Evolutionary conservation across 805 yeast species (phyloP), one percentile per base, ranked within the genome.

Genomic region (Pichia exigua): DNA sequence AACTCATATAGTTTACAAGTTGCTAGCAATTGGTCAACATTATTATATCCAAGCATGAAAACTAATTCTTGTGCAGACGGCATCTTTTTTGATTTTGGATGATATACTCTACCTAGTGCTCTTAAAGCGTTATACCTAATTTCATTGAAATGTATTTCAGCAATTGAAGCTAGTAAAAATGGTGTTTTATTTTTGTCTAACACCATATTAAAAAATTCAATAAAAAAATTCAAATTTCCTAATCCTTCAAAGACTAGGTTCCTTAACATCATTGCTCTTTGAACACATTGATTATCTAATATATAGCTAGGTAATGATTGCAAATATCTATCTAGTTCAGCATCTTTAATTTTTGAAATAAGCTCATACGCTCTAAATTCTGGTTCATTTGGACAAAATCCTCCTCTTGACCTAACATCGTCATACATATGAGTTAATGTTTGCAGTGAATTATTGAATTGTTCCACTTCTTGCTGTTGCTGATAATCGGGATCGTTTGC

Each of bases 401-500:
- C 82, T 2, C 90, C 92, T 53, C 77, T 75, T 27, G 82, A 79
- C 44, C 95, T 73, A 12, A 83, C 83, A 61, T 87, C 96, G 50
- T 81, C 80, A 62, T 94, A 94, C 64, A 90, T 87, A 63, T 94
- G 97, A 3, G 87, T 77, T 38, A 94, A 70, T 0, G 98, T 87
- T 61, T 92, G 96, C 45, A 94, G 66, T 0, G 97, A 87, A 61
- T 94, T 94, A 63, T 87, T 90, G 64, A 94, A 77, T 64, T 94
- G 99, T 65, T 94, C 99, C 18, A 92, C 65, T 69, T 94, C 99
- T 67, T 94, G 99, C 65, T 94, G 99, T 59, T 87, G 87, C 10
- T 96, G 90, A 64, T 83, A 91, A 52, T 89, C 95, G 2, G 69
- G 69, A 35, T 72, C 75, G 11, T 78, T 67, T 40, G 75, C 71